Percentiles rank a stretch among this genome's conserved stretches.
Conservation (phyloP, 345 rosid species). For the Salix arbutifolia region DNA sequence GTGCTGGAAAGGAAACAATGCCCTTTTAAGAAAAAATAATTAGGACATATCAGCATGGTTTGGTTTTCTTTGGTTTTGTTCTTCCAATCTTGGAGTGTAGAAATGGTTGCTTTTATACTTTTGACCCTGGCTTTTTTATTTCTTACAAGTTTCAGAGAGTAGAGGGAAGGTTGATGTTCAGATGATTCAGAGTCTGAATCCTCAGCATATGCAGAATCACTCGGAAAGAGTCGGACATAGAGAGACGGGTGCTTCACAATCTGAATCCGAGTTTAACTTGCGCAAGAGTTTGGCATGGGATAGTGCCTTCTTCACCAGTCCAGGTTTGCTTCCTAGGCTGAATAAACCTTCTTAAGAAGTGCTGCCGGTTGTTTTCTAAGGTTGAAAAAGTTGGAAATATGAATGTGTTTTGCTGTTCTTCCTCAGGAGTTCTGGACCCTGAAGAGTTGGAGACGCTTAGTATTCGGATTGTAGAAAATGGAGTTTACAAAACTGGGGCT, state of each 20-base stretch:
- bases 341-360: neutral
- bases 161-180: slow-evolving; percentile 21
- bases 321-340: slow-evolving; percentile 32
- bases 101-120: neutral
- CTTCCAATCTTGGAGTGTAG: neutral
- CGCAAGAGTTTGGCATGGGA: slow-evolving; percentile 80
- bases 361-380: neutral
- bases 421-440: slow-evolving; percentile 53
- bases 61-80: neutral
- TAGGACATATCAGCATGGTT: neutral
- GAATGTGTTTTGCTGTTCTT: neutral
- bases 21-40: neutral
- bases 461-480: slow-evolving; percentile 19
- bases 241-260: neutral
- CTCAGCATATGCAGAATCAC: neutral
- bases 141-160: neutral
- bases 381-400: neutral
- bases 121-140: neutral
- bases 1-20: neutral
- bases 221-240: neutral
- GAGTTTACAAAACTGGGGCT: neutral
- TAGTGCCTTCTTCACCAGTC: slow-evolving; percentile 58
- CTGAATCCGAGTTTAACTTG: slow-evolving; percentile 19
- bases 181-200: neutral
- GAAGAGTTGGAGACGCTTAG: slow-evolving; percentile 53